phyloP scores from a whole-genome alignment of 441 rosid species.

The Kokia cookei region DNA sequence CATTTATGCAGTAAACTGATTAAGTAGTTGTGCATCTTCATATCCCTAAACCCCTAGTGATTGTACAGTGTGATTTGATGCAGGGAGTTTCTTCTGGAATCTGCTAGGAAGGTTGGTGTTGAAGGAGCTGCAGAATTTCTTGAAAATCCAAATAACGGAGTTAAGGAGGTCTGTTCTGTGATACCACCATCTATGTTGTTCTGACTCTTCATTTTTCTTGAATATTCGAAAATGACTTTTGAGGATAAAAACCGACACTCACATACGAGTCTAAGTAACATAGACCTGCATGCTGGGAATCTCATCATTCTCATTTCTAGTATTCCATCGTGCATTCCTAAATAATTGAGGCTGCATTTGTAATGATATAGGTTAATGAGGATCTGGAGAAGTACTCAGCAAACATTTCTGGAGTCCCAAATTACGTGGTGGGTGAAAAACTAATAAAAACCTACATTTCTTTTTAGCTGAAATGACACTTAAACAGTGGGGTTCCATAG shows the following conservation, averaged over 20 bases:
- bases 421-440: constrained; percentile 50
- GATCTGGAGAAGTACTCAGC: constrained; percentile 61
- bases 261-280: no score
- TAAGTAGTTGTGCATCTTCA: not conserved
- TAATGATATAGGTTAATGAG: constrained; percentile 47
- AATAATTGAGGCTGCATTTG: not conserved
- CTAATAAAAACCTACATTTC: not conserved
- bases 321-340: not conserved
- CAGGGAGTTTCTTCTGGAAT: constrained; percentile 80
- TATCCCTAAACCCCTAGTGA: not conserved
- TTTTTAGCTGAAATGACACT: not conserved
- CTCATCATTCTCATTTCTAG: not conserved
- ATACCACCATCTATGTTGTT: not conserved
- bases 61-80: constrained; percentile 1
- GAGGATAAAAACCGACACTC: not conserved
- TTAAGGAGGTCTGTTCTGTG: constrained; percentile 43
- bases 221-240: not conserved
- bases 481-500: not conserved
- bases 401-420: constrained; percentile 65
- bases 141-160: constrained; percentile 62
- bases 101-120: constrained; percentile 63
- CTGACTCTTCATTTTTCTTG: not conserved
- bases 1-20: not conserved
- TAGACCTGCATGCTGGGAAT: not conserved
- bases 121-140: constrained; percentile 80